Evolutionary conservation across 2,329 filamentous ascomycete species (phyloP), one percentile per base, ranked within the genome.

Genomic region (Fusarium metavorans): DNA sequence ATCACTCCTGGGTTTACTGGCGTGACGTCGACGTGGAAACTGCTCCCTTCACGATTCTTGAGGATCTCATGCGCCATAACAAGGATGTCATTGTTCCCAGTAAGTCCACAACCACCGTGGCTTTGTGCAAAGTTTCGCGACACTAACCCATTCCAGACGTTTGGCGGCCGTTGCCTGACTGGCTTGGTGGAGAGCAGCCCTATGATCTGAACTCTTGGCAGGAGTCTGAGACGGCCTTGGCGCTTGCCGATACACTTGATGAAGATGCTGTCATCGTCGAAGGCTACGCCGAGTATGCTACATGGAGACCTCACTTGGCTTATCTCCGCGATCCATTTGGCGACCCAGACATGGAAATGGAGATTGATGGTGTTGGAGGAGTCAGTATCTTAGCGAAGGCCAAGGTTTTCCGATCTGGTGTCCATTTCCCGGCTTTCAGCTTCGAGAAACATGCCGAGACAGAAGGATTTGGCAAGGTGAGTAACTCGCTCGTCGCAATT

Each of bases 131-230:
- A 61, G 14, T 11, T 45, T 13, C 23, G 30, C 35, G 35, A 20
- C 48, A 37, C 79, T 84, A 64, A 84, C 77, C 37, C 64, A 23
- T 25, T 60, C n/a, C 71, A 95, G 93, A 99, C 85, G 97, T 99
- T 70, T 99, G 97, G 97, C 92, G 97, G 75, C 97, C 97, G n/a
- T 90, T 99, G 57, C 97, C 97, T 8, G 97, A 99, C 83, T 99
- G 97, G 97, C 93, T 99, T 27, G 97, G 97, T 54, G 97, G 97
- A 79, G 97, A 99, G 82, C 97, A 99, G 82, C 97, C 97, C 2
- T 99, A 99, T 82, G 97, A 99, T 84, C 84, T 99, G 78, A 99
- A 99, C 83, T 98, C 96, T 18, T 99, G 97, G 97, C 97, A 99
- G 83, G 97, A 99, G 84, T 99, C 97, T 0, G 97, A 99, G 81